Base-by-base conservation (phyloP, 768 basidiomycete species). In the Leucogyrophana mollusca region DNA sequence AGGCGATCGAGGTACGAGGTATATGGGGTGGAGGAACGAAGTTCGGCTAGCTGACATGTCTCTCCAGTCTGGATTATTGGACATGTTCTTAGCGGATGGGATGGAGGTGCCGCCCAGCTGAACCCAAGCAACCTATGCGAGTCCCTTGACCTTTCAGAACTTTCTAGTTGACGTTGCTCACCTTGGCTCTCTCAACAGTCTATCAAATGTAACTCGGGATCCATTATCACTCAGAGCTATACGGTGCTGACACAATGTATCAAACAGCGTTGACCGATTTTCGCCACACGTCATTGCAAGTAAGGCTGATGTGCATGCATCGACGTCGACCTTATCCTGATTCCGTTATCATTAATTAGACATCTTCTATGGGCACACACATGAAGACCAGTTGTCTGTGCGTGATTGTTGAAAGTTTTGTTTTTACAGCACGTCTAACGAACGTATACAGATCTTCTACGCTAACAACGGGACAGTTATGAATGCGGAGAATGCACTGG, bases 361-460 rank as follows among this genome's bases (percentile, higher is more conserved):
- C 49, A 77, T 87, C 16, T 85, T 87, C 68, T 87, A 70, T 51
- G 86, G 87, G 16, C 87, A 88, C 54, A 81, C 81, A 0, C 86
- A 87, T 51, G 82, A 87, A 56, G 85, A 87, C 60, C 73, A 85
- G 56, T 60, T 86, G 37, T 77, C 75, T 34, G 83, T 85, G 50
- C 16, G 61, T 53, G 20, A 22, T 32, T 17, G 9, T 13, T 30
- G 7, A 9, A 13, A 22, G 14, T 21, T 24, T 18, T 13, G 1
- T 14, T 23, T 21, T 11, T 8, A 3, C 23, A 27, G 8, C 10
- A 5, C 30, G 2, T 9, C 6, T 32, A 3, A 10, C 16, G 4
- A 18, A 9, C 34, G 1, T 9, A 37, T 33, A 11, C 41, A 85
- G 82, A 80, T 87, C 35, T 87, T 79, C 59, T 87, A 87, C 54